Evolutionary conservation across 2,329 filamentous ascomycete species (phyloP).

Genomic region (Orbilia blumenaviensis): DNA sequence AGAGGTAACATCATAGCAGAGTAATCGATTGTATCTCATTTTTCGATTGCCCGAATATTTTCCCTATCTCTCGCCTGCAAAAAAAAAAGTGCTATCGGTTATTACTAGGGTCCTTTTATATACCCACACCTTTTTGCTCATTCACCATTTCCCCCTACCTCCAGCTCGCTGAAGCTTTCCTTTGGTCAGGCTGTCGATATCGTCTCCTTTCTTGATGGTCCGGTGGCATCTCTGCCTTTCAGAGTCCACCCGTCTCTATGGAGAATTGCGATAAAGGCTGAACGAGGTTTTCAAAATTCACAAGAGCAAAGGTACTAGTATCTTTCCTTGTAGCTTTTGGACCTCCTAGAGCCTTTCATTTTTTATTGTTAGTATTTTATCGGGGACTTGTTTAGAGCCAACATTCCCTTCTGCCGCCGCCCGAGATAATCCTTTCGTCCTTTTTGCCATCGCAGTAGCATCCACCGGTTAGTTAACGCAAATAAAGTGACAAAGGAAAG

Average conservation of each 20-base stretch:
- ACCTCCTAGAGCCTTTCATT: conserved; percentile 27
- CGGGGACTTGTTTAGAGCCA: not conserved
- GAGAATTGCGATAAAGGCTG: conserved; percentile 53
- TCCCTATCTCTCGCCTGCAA: not conserved
- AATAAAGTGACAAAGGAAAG: not conserved
- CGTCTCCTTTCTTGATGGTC: conserved; percentile 11
- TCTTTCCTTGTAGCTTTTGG: conserved; percentile 49
- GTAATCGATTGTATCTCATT: conserved; percentile 3
- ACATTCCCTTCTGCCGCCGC: not conserved
- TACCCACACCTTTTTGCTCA: not conserved
- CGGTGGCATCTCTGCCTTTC: conserved; percentile 27
- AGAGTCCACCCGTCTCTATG: conserved; percentile 47
- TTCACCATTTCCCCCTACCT: not conserved
- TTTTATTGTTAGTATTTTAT: not conserved
- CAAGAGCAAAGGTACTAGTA: conserved; percentile 51
- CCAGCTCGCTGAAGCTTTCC: not conserved
- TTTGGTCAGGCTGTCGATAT: not conserved
- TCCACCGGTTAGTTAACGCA: too few species aligned
- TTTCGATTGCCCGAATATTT: not conserved
- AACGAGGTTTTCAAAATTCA: conserved; percentile 49
- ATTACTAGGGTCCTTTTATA: not conserved
- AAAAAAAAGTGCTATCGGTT: not conserved
- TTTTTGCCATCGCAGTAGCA: not conserved
- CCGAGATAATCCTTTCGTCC: not conserved
- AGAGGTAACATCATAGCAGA: conserved; percentile 4